Percentiles rank a stretch among this genome's conserved stretches.
phyloP scores from a whole-genome alignment of 1,139 yeast genomes.

The Arxiozyma slooffiae region DNA sequence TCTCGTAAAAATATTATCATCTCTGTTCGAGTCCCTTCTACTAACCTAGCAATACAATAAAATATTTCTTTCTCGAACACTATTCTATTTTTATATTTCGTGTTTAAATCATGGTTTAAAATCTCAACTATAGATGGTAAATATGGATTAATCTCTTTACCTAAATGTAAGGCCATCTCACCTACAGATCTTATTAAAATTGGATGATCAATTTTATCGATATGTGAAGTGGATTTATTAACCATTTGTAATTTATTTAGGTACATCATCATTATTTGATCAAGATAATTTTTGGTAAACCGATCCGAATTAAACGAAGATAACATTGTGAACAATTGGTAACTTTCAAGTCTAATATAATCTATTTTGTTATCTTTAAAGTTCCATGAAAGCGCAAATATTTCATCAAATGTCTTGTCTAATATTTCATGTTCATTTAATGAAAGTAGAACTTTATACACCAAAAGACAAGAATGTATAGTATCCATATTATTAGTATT shows the following conservation, averaged over 20 bases:
- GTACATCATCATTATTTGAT: slow-evolving; percentile 68
- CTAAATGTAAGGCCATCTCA: slow-evolving; percentile 71
- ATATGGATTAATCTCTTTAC: slow-evolving; percentile 79
- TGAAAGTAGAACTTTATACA: slow-evolving; percentile 67
- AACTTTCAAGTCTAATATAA: slow-evolving; percentile 73
- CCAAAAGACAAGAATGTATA: slow-evolving; percentile 77
- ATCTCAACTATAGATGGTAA: slow-evolving; percentile 78
- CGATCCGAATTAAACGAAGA: slow-evolving; percentile 69
- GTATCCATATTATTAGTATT: slow-evolving; percentile 48
- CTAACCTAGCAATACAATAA: slow-evolving; percentile 78
- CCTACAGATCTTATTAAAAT: slow-evolving; percentile 76
- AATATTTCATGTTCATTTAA: slow-evolving; percentile 52
- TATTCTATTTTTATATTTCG: slow-evolving; percentile 56
- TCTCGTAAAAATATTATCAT: slow-evolving; percentile 76
- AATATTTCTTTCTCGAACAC: slow-evolving; percentile 83
- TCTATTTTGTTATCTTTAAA: slow-evolving; percentile 70
- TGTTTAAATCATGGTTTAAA: slow-evolving; percentile 67
- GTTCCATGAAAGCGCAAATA: slow-evolving; percentile 66
- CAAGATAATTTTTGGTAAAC: slow-evolving; percentile 78
- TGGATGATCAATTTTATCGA: slow-evolving; percentile 45
- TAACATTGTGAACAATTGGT: slow-evolving; percentile 69
- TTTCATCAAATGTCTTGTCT: slow-evolving; percentile 62
- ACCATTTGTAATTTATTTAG: slow-evolving; percentile 69
- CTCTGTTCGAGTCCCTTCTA: slow-evolving; percentile 86
- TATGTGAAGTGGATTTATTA: slow-evolving; percentile 28